Evolutionary conservation across 1,284 basidiomycete genomes (phyloP).

Genomic region (Rhodofomes roseus): DNA sequence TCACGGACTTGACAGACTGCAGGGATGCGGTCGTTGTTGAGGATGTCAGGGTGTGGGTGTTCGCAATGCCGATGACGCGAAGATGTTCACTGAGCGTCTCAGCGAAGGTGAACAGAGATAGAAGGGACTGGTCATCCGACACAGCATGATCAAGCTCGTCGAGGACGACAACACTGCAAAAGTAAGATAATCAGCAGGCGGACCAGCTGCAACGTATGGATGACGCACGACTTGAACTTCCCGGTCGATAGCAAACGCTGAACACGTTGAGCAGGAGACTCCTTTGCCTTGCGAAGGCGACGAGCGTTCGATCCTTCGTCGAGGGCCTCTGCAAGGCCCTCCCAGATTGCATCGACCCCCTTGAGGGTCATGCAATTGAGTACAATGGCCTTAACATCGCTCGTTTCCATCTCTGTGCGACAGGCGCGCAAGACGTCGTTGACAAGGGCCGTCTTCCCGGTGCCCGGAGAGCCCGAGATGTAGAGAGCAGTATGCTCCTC

Average conservation of each 20-base stretch:
- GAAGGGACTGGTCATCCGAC: slow-evolving; percentile 50
- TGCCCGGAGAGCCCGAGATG: slow-evolving; percentile 77
- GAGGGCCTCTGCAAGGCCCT: slow-evolving; percentile 59
- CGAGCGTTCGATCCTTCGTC: slow-evolving; percentile 33
- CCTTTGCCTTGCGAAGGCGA: slow-evolving; percentile 25
- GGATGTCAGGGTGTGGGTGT: slow-evolving; percentile 75
- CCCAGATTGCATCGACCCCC: slow-evolving; percentile 66
- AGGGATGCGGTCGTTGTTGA: slow-evolving; percentile 36
- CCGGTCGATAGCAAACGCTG: slow-evolving; percentile 37
- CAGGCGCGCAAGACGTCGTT: slow-evolving; percentile 50
- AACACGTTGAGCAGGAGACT: slow-evolving; percentile 37
- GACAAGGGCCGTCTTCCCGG: slow-evolving; percentile 79
- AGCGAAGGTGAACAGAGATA: slow-evolving; percentile 61
- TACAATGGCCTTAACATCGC: slow-evolving; percentile 45
- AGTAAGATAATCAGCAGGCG: no score
- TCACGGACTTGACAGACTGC: slow-evolving; percentile 38
- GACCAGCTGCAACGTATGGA: not conserved
- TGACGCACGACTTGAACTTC: slow-evolving; percentile 53
- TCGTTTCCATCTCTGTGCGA: slow-evolving; percentile 32
- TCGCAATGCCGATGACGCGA: slow-evolving; percentile 75
- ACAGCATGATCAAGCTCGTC: slow-evolving; percentile 79
- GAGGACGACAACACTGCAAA: slow-evolving; percentile 60
- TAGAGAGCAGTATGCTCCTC: slow-evolving; percentile 50
- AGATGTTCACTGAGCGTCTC: slow-evolving; percentile 44
- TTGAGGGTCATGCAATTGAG: slow-evolving; percentile 79